Base-by-base conservation (phyloP, 2,329 filamentous ascomycete genomes). In the Aurifilum marmelostoma region DNA sequence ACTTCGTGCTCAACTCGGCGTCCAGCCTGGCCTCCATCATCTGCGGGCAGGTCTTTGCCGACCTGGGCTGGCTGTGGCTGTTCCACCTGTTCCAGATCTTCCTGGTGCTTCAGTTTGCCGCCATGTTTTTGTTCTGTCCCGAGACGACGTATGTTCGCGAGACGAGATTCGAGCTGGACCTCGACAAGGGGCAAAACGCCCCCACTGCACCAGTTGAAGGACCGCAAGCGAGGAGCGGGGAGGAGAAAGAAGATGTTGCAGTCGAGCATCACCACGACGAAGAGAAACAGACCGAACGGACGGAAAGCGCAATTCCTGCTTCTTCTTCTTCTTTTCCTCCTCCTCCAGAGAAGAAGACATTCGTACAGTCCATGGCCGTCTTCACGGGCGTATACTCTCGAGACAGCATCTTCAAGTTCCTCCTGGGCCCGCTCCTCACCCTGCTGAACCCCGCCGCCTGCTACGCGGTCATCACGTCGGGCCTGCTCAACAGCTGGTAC, bases 381-480 rank as follows among this genome's bases (percentile, higher is more conserved):
- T 65, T 58, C 39, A 43, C 67, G 9, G 60, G 47, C 9, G 43
- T 52, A 2, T 70, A 67, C 29, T 61, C 65, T 5, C 34, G 67
- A 11, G 65, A 70, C 34, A 37, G 37, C 34, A 52, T 67, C n/a
- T 64, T 52, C 59, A 67, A 58, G 34, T 52, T 61, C 8, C 9
- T 65, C 29, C 1, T 64, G 21, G 65, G 79, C 2, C 80, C 81
- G 7, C 77, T 82, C 50, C 77, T 78, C 1, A 77, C 81, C 8
- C 77, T 80, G 69, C 71, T 75, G 16, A 82, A 82, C 68, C 72
- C 81, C 1, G 79, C 79, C 12, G 78, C 81, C 1, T 73, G 77
- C 21, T 82, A 78, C 76, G 75, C 79, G 50, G 75, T 81, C 32
- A 69, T 81, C n/a, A 71, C 80, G 1, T 78, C 77, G 1, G 79